Evolutionary conservation across 441 rosid genomes (phyloP), one percentile per base, ranked within the genome.

Genomic region (Heliophila coronopifolia): DNA sequence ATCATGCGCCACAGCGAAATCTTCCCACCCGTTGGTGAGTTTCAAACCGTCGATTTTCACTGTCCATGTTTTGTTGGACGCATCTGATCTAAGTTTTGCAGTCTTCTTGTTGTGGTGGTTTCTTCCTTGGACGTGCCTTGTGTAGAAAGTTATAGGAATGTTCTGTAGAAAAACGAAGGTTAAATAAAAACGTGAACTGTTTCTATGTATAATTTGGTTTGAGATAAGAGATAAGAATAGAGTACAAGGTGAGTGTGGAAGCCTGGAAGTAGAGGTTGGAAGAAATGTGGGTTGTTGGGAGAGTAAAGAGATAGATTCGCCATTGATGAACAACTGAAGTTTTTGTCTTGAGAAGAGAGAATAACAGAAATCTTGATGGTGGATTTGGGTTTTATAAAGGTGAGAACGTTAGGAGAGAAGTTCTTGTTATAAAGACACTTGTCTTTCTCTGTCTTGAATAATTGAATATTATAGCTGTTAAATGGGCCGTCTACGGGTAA

Each of bases 81-180:
- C 50, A 18, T 58, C 39, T 50, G 70, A 51, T 28, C 32, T 44
- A 3, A 65, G 47, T 8, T 9, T 42, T 2, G 46, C 58, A 9
- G 41, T 50, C n/a, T 20, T 20, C n/a, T 50, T 50, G 31, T 23
- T 61, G 1, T 37, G 37, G 15, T 54, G 9, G 44, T 54, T 35
- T 11, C 28, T 42, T 64, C 51, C 63, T 50, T 50, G 0, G 1
- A 63, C 8, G 16, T 63, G 33, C 17, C 15, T 50, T 0, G 23
- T 6, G 52, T 33, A 63, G 63, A 63, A 63, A 20, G 34, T 17
- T 14, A 55, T 17, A 13, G 68, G 68, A 18, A 63, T 63, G 58
- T 19, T 20, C 68, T 64, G 53, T 40, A 47, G 10, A 10, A 40
- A 47, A 50, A 55, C 13, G 12, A 57, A 47, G 8, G 3, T 8